Evolutionary conservation across 2,329 filamentous ascomycete genomes (phyloP).

Genomic region (Nemania diffusa): DNA sequence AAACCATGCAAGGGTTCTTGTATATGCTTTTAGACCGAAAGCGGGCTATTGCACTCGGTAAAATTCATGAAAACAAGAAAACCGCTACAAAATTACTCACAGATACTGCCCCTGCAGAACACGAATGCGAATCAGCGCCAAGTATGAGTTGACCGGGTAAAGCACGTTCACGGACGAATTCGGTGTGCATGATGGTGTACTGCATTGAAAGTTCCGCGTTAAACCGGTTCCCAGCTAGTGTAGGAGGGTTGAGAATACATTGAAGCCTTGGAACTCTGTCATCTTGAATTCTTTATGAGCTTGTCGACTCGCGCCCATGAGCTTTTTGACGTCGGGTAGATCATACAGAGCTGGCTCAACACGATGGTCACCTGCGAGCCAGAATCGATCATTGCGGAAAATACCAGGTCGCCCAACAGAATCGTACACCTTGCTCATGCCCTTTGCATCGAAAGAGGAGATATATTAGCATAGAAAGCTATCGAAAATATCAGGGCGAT

Average conservation of each 20-base stretch:
- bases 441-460: constrained; percentile 19
- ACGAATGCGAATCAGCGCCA: constrained; percentile 59
- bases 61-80: background rate
- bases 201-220: background rate
- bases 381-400: constrained; percentile 62
- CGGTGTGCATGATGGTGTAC: constrained; percentile 59
- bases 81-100: background rate
- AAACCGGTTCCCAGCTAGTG: background rate
- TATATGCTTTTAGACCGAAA: background rate
- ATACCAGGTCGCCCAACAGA: constrained; percentile 54
- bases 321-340: constrained; percentile 48
- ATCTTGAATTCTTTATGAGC: constrained; percentile 55
- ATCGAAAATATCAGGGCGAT: background rate
- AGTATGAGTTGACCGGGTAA: constrained; percentile 57
- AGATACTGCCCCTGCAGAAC: constrained; percentile 55
- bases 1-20: background rate
- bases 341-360: constrained; percentile 57
- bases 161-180: constrained; percentile 56
- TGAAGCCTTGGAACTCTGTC: constrained; percentile 50
- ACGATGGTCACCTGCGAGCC: constrained; percentile 61
- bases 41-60: background rate
- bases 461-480: background rate
- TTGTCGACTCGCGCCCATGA: constrained; percentile 51
- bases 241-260: constrained; percentile 16
- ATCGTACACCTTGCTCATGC: constrained; percentile 56